Conservation (phyloP, 371 early-diverging fungal species). For the Mortierella sp. region DNA sequence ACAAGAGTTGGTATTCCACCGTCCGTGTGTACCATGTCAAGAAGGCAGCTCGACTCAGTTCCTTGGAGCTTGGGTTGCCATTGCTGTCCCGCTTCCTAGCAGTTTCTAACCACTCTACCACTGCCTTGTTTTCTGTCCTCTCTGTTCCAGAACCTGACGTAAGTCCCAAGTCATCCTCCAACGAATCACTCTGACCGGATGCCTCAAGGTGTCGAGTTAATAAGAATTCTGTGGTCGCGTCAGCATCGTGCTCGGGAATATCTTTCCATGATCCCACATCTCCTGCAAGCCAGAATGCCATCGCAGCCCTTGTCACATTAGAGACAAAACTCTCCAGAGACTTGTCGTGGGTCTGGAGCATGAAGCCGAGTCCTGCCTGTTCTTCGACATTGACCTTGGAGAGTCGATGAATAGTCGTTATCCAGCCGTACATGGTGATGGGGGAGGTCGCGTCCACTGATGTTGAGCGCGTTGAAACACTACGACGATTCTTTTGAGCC, state of each 20-base stretch:
- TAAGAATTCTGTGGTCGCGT: slow-evolving; percentile 37
- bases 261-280: slow-evolving; percentile 43
- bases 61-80: slow-evolving; percentile 24
- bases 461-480: slow-evolving; percentile 26
- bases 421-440: slow-evolving; percentile 52
- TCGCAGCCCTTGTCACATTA: slow-evolving; percentile 40
- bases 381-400: slow-evolving; percentile 45
- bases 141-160: background rate
- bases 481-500: slow-evolving; percentile 11
- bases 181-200: background rate
- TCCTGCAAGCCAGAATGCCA: slow-evolving; percentile 48
- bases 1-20: slow-evolving; percentile 48
- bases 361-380: slow-evolving; percentile 43
- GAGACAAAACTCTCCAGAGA: slow-evolving; percentile 45
- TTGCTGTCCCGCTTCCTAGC: slow-evolving; percentile 21
- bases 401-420: slow-evolving; percentile 50
- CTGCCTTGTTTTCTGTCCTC: slow-evolving; percentile 9
- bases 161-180: slow-evolving; percentile 6
- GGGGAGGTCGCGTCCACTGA: slow-evolving; percentile 29
- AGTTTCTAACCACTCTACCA: slow-evolving; percentile 36
- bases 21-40: slow-evolving; percentile 45
- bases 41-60: slow-evolving; percentile 43
- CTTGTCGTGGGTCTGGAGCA: slow-evolving; percentile 46
- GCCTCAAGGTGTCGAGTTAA: slow-evolving; percentile 32
- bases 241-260: slow-evolving; percentile 25